Evolutionary conservation across 2,329 filamentous ascomycete genomes (phyloP), one percentile per base, ranked within the genome.

Genomic region (Cordyceps fumosorosea): DNA sequence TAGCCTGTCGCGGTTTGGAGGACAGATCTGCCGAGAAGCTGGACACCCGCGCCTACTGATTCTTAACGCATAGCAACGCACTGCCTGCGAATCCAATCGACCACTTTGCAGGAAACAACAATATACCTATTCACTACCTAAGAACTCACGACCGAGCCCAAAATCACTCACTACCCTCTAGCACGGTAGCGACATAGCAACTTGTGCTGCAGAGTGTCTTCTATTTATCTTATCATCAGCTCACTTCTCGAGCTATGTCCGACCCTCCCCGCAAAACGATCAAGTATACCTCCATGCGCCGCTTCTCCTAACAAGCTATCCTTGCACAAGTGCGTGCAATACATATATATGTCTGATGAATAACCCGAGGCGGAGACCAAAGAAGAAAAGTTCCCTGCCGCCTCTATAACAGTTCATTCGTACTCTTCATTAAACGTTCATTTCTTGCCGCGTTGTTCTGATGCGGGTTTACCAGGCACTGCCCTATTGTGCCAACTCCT

Each of bases 401-500:
- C 22, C 26, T 47, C 45, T 37, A 37, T 34, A 24, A 20, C 29
- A 48, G 42, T 29, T 48, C 32, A 50, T 48, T 40, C 45, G 40
- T 48, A 8, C 20, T 34, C 55, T 32, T 57, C 55, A 37, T 48
- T 11, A 57, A 56, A 56, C 16, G 16, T 18, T 44, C 37, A 29
- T 8, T 10, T 20, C 24, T 20, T 45, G 44, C 34, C 12, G 3
- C n/a, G 47, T 16, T 16, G 20, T 47, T 22, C n/a, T 48, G 44
- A 12, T 10, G 18, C 29, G 3, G 11, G n/a, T 22, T 48, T 14
- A 58, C 56, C n/a, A 48, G 18, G 56, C 44, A 58, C 56, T 22
- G 34, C 44, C 24, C 62, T 61, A 59, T 55, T 62, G 67, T 62
- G 68, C 42, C 47, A 47, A 24, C 65, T 86, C 84, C n/a, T 85